These are phyloP conservation scores for Cordyceps farinosa DNA, from an alignment of 2,329 filamentous ascomycete genomes.

Conservation along the genomic window DNA sequence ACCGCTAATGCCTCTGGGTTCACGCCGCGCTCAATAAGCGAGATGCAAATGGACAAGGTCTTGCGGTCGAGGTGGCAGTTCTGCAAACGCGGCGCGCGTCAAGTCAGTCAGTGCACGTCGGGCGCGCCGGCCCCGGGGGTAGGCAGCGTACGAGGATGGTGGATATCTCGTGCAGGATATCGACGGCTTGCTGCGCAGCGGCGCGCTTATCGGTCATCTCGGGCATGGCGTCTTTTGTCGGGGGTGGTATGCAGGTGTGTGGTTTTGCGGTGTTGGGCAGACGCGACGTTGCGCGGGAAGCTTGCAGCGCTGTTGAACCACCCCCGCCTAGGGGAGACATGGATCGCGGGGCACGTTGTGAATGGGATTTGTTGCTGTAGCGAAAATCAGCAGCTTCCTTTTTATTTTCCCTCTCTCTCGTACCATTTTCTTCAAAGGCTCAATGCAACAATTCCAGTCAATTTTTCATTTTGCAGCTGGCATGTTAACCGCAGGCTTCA, in stretches of 20 bases:
- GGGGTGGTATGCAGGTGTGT: background rate
- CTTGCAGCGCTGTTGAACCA: background rate
- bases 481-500: too few species aligned
- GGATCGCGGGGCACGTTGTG: background rate
- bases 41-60: slow-evolving; percentile 90
- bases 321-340: background rate
- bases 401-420: too few species aligned
- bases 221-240: slow-evolving; percentile 36
- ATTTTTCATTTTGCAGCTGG: too few species aligned
- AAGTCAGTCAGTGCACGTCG: background rate
- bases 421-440: too few species aligned
- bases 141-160: slow-evolving; percentile 71
- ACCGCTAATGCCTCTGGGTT: slow-evolving; percentile 94
- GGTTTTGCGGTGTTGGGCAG: background rate
- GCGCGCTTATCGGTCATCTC: slow-evolving; percentile 60
- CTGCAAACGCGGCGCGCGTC: slow-evolving; percentile 45
- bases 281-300: background rate
- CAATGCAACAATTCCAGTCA: too few species aligned
- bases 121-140: too few species aligned
- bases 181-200: slow-evolving; percentile 76
- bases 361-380: too few species aligned
- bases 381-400: too few species aligned
- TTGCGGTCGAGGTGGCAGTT: slow-evolving; percentile 91
- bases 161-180: slow-evolving; percentile 80
- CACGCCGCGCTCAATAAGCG: slow-evolving; percentile 93